phyloP scores from a whole-genome alignment of 129 eudicot genomes.

The Cynara cardunculus region DNA sequence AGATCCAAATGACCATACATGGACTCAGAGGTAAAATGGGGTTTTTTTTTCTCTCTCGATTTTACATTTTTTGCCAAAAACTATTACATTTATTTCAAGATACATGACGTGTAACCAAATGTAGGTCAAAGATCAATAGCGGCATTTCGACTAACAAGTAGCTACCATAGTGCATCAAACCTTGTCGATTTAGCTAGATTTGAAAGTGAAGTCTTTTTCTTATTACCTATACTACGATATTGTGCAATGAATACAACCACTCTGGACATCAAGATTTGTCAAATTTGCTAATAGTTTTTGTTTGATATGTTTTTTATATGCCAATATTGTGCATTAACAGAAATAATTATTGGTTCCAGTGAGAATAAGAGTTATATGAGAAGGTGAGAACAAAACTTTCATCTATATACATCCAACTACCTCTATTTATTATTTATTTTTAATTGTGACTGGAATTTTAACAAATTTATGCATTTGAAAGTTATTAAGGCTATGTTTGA shows the following conservation, averaged over 20 bases:
- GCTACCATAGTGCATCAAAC: neutral
- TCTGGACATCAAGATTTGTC: neutral
- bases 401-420: too few species aligned
- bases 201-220: neutral
- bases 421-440: too few species aligned
- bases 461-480: too few species aligned
- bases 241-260: neutral
- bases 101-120: neutral
- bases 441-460: too few species aligned
- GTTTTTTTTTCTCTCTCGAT: too few species aligned
- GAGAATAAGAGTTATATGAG: too few species aligned
- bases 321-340: neutral
- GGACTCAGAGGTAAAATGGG: neutral
- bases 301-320: neutral
- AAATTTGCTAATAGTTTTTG: neutral
- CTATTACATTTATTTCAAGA: neutral
- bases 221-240: neutral
- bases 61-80: too few species aligned
- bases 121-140: neutral
- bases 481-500: too few species aligned
- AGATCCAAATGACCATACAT: neutral
- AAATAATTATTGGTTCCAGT: too few species aligned
- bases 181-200: neutral
- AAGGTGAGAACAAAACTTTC: too few species aligned
- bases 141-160: neutral